These are phyloP conservation scores for Pseudomonodictys pantanalensis DNA, from an alignment of 495 filamentous ascomycete species.

Conservation along the genomic window DNA sequence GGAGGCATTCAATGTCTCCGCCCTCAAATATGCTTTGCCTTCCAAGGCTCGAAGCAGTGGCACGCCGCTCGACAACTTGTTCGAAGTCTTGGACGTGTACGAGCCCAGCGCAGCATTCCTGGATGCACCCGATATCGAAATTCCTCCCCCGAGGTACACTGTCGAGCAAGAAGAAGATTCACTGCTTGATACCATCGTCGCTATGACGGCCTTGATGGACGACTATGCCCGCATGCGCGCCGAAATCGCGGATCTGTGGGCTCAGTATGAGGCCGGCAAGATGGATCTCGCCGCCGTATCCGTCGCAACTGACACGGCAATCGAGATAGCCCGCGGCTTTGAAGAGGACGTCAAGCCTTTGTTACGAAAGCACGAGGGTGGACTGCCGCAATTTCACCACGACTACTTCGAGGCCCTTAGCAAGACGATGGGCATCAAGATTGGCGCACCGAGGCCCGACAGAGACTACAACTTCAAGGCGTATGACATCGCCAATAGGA, in stretches of 20 bases:
- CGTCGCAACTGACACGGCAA: background rate
- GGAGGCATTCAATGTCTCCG: background rate
- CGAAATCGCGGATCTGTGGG: background rate
- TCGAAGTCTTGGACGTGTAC: conserved; percentile 1
- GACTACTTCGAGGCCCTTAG: background rate
- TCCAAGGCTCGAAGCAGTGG: background rate
- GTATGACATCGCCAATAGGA: background rate
- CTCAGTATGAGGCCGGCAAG: background rate
- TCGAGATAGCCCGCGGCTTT: background rate
- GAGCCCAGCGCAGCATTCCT: background rate
- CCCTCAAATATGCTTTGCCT: background rate
- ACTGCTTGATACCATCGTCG: background rate
- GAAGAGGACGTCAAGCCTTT: background rate
- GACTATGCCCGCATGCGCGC: background rate
- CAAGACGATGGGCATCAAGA: background rate
- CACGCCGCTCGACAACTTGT: background rate
- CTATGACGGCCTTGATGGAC: background rate
- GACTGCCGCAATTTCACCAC: background rate
- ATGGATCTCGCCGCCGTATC: background rate
- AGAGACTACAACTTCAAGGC: background rate
- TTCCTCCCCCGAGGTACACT: background rate
- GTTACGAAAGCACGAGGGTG: background rate
- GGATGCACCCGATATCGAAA: background rate
- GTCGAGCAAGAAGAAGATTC: background rate
- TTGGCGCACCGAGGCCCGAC: background rate